Evolutionary conservation across 352 stramenopile species (phyloP).

Genomic region (Phytophthora sp.): DNA sequence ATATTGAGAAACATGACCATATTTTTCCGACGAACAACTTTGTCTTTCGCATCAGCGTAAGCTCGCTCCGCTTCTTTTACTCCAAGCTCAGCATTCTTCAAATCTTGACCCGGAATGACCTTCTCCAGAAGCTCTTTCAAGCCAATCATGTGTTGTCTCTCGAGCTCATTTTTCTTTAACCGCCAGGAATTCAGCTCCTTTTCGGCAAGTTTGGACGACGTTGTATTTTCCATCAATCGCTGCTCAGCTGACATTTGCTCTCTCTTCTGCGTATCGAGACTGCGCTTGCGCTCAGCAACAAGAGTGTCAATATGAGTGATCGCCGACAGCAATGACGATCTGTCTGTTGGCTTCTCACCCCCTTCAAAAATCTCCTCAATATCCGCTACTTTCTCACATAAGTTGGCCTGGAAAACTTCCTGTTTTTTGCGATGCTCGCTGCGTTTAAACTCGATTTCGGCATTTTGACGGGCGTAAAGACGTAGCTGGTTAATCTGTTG

Average conservation of each 20-base stretch:
- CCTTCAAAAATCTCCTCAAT: slow-evolving; percentile 43
- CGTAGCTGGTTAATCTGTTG: slow-evolving; percentile 65
- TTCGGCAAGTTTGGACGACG: slow-evolving; percentile 55
- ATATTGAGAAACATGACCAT: slow-evolving; percentile 84
- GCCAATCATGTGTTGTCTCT: slow-evolving; percentile 56
- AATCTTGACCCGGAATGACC: slow-evolving; percentile 47
- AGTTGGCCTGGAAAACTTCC: slow-evolving; percentile 45
- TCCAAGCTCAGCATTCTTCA: slow-evolving; percentile 56
- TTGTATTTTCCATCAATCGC: slow-evolving; percentile 57
- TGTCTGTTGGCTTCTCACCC: slow-evolving; percentile 38
- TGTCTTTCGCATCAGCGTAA: slow-evolving; percentile 86
- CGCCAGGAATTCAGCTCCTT: slow-evolving; percentile 47
- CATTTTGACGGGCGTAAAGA: slow-evolving; percentile 51
- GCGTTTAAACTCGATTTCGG: slow-evolving; percentile 56
- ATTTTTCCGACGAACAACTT: slow-evolving; percentile 79
- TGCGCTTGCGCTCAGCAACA: slow-evolving; percentile 29
- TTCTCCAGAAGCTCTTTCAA: slow-evolving; percentile 60
- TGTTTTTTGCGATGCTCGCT: slow-evolving; percentile 51
- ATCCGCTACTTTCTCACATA: slow-evolving; percentile 55
- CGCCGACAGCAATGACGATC: slow-evolving; percentile 30
- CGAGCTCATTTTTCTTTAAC: slow-evolving; percentile 56
- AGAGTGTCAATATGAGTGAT: slow-evolving; percentile 38
- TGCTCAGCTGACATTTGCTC: slow-evolving; percentile 42
- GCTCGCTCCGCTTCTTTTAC: slow-evolving; percentile 58
- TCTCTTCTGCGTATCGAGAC: slow-evolving; percentile 33